phyloP scores from a whole-genome alignment of 2,329 filamentous ascomycete genomes.

The Penicillium sp. region DNA sequence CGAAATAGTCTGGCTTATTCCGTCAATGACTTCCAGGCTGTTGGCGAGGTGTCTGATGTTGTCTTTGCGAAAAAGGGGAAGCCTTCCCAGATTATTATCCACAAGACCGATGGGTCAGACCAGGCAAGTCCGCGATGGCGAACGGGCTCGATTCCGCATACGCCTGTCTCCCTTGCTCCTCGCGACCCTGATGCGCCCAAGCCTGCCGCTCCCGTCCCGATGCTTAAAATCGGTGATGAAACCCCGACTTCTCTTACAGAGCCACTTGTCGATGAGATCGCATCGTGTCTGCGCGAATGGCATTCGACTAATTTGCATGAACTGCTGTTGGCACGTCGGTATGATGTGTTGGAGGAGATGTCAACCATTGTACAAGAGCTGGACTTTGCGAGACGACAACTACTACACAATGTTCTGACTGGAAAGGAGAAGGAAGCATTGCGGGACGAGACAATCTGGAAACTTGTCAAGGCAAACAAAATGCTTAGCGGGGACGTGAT shows the following conservation, averaged over 20 bases:
- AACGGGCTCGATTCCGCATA: conserved; percentile 34
- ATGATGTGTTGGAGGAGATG: conserved; percentile 75
- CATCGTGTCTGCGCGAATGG: conserved; percentile 95
- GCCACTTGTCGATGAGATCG: conserved; percentile 94
- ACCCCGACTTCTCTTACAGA: conserved; percentile 85
- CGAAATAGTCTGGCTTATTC: conserved; percentile 30
- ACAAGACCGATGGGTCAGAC: conserved; percentile 36
- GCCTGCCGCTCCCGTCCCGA: conserved; percentile 87
- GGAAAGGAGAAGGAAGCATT: conserved; percentile 74
- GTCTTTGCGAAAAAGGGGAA: conserved; percentile 40
- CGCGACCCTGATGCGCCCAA: conserved; percentile 64
- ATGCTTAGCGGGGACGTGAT: conserved; percentile 91
- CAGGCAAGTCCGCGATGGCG: conserved; percentile 28
- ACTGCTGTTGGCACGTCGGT: conserved; percentile 77
- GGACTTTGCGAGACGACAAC: conserved; percentile 80
- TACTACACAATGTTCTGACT: conserved; percentile 91
- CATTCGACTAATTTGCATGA: conserved; percentile 96
- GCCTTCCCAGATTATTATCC: conserved; percentile 40
- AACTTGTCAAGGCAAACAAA: conserved; percentile 90
- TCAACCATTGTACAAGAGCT: conserved; percentile 77
- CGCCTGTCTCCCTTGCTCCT: conserved; percentile 33
- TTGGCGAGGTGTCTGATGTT: conserved; percentile 31
- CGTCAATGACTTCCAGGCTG: conserved; percentile 19
- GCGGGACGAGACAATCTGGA: conserved; percentile 91
- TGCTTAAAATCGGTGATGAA: conserved; percentile 97